These are phyloP conservation scores for Periconia sp. DNA, from an alignment of 2,329 filamentous ascomycete species.

Conservation along the genomic window DNA sequence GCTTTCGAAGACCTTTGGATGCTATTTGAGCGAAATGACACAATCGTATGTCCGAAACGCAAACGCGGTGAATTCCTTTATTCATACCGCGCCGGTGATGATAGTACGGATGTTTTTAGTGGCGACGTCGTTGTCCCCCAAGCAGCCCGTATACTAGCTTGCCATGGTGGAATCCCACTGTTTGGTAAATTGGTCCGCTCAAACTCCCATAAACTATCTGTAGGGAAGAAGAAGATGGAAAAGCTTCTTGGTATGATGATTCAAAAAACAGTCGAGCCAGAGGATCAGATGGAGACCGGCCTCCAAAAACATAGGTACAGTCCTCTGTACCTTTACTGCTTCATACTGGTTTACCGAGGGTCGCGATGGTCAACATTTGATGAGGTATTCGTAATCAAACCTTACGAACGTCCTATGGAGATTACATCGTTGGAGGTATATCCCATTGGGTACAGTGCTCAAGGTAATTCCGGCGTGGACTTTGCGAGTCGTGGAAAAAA, in stretches of 20 bases:
- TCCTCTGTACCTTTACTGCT: neutral
- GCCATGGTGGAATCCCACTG: neutral
- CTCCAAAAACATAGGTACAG: neutral
- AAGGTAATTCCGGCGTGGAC: neutral
- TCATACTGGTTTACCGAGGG: neutral
- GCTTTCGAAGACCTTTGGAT: conserved; percentile 2
- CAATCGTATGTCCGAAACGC: neutral
- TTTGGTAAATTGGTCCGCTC: neutral
- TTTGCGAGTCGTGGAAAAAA: neutral
- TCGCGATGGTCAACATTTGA: neutral
- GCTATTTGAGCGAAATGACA: neutral
- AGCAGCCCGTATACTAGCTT: neutral
- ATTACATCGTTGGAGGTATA: neutral
- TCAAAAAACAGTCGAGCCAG: neutral
- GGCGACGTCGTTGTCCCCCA: neutral
- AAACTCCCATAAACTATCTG: neutral
- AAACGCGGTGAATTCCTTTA: neutral
- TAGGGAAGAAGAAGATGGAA: neutral
- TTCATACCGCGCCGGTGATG: neutral
- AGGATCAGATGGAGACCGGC: neutral
- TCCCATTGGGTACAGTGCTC: neutral
- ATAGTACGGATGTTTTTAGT: neutral
- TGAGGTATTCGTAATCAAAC: neutral
- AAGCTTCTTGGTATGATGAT: neutral
- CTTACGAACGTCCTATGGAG: neutral